A percentile compares a stretch with the other conserved stretches of the same genome.
Evolutionary conservation across 495 filamentous ascomycete genomes (phyloP).

Genomic region (Parachaetomium inaequale): DNA sequence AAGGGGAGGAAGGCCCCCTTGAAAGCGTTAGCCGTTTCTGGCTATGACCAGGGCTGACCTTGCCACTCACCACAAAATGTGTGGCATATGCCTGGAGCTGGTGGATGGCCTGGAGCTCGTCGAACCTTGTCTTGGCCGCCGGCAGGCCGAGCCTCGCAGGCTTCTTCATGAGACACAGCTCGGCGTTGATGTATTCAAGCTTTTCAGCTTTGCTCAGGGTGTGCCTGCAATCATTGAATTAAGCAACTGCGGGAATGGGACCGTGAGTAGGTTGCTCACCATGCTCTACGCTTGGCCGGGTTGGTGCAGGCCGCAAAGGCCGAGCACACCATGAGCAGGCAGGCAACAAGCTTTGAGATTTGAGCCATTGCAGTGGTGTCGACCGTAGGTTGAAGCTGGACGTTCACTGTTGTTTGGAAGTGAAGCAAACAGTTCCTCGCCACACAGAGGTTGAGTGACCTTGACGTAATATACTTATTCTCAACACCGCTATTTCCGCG

Average conservation of each 20-base stretch:
- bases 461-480: background rate
- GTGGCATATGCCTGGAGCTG: slow-evolving; percentile 15
- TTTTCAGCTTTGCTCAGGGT: slow-evolving; percentile 20
- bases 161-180: slow-evolving; percentile 22
- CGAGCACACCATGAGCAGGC: background rate
- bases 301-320: slow-evolving; percentile 1
- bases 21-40: background rate
- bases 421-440: too few species aligned
- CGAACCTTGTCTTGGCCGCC: slow-evolving; percentile 19
- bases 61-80: slow-evolving; percentile 20
- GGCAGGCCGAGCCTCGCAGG: slow-evolving; percentile 21
- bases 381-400: background rate
- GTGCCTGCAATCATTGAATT: slow-evolving; percentile 13
- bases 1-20: slow-evolving; percentile 46
- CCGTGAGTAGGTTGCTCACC: background rate
- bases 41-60: background rate
- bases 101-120: slow-evolving; percentile 25
- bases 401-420: background rate
- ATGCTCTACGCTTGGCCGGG: background rate
- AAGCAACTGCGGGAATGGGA: background rate
- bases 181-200: slow-evolving; percentile 22
- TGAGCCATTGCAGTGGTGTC: background rate
- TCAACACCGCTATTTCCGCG: background rate
- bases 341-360: background rate
- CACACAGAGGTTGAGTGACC: background rate